A percentile compares a stretch with the other conserved stretches of the same genome.
phyloP scores from a whole-genome alignment of 805 yeast genomes.

The Teunomyces pallodes region DNA sequence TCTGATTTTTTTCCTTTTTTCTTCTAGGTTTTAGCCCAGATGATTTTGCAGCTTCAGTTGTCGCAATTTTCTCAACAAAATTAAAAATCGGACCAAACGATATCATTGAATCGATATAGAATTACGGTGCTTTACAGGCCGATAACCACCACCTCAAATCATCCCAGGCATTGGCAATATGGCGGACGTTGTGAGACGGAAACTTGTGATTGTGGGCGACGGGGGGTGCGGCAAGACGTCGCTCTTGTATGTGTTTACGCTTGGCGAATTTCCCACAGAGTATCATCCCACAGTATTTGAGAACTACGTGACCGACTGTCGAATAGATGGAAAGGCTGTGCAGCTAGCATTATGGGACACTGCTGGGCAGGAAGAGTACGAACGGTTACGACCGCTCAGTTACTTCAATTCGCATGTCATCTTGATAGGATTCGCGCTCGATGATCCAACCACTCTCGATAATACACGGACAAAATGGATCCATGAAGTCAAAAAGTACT shows the following conservation, averaged over 20 bases:
- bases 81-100: too few species aligned
- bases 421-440: constrained; percentile 80
- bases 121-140: background rate
- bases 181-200: constrained; percentile 47
- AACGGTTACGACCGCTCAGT: constrained; percentile 81
- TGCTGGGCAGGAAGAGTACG: constrained; percentile 96
- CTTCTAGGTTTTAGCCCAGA: too few species aligned
- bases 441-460: constrained; percentile 78
- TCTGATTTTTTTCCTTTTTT: too few species aligned
- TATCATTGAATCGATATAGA: background rate
- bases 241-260: constrained; percentile 81
- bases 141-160: too few species aligned
- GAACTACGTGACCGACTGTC: constrained; percentile 89
- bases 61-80: too few species aligned
- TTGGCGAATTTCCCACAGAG: constrained; percentile 90
- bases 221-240: constrained; percentile 96
- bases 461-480: constrained; percentile 88
- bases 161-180: background rate
- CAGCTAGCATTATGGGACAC: constrained; percentile 92
- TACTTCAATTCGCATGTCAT: constrained; percentile 86
- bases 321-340: constrained; percentile 91
- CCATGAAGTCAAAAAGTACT: constrained; percentile 73
- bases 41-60: too few species aligned
- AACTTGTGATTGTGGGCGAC: constrained; percentile 88
- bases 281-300: constrained; percentile 94